These are phyloP conservation scores for Dictyostelium purpureum DNA, from an alignment of 78 protist genomes.

Conservation along the genomic window DNA sequence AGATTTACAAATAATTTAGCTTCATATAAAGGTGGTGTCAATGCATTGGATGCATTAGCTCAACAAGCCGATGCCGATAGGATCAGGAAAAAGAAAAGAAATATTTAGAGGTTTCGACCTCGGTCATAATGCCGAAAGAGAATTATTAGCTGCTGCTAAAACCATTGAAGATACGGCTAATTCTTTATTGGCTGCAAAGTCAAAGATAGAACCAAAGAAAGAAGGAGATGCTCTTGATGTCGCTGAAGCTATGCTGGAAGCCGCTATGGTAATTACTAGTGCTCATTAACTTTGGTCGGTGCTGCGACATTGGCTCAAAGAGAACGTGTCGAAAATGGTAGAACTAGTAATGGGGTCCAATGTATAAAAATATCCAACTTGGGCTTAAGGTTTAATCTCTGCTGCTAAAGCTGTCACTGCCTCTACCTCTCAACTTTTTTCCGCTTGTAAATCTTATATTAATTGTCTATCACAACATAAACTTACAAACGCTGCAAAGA, in stretches of 20 bases:
- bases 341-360: slow-evolving; percentile 58
- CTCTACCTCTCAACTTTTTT: slow-evolving; percentile 87
- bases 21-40: slow-evolving; percentile 10
- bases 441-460: slow-evolving; percentile 78
- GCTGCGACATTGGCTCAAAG: slow-evolving; percentile 89
- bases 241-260: slow-evolving; percentile 84
- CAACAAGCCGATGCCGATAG: slow-evolving; percentile 7
- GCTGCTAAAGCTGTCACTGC: slow-evolving; percentile 79
- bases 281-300: slow-evolving; percentile 82
- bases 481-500: slow-evolving; percentile 68
- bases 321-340: slow-evolving; percentile 80
- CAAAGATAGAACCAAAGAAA: slow-evolving; percentile 56
- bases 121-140: slow-evolving; percentile 77
- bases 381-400: slow-evolving; percentile 90
- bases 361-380: slow-evolving; percentile 80
- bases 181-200: slow-evolving; percentile 56
- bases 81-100: neutral
- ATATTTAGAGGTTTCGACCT: slow-evolving; percentile 69
- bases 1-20: neutral
- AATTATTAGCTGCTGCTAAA: slow-evolving; percentile 82
- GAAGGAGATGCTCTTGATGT: slow-evolving; percentile 77
- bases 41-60: slow-evolving; percentile 11
- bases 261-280: slow-evolving; percentile 89
- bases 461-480: slow-evolving; percentile 79
- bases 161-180: slow-evolving; percentile 83